phyloP scores from a whole-genome alignment of 2,329 filamentous ascomycete species.

The Trichophyton simii region DNA sequence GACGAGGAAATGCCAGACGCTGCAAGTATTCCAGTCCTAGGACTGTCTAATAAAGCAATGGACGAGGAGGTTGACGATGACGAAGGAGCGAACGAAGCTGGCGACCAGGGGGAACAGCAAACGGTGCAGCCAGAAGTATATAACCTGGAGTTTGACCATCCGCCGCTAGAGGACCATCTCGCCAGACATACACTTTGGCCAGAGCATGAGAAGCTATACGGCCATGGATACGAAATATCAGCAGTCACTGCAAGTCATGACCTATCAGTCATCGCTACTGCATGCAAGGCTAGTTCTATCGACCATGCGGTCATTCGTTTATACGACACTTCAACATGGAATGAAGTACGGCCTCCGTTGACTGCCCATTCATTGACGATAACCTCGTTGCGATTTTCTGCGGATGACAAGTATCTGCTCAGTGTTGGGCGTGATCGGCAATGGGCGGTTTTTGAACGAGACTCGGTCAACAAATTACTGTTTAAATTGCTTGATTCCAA shows the following conservation, averaged over 20 bases:
- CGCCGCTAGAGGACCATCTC: slow-evolving; percentile 80
- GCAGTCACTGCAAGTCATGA: slow-evolving; percentile 68
- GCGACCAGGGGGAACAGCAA: slow-evolving; percentile 16
- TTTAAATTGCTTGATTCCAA: slow-evolving; percentile 55
- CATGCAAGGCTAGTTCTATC: slow-evolving; percentile 80
- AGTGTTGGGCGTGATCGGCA: slow-evolving; percentile 86
- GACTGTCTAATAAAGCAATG: slow-evolving; percentile 89
- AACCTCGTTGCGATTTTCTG: slow-evolving; percentile 67
- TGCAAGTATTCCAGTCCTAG: slow-evolving; percentile 87
- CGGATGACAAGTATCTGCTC: slow-evolving; percentile 59
- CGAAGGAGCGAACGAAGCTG: slow-evolving; percentile 36
- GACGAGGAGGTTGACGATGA: slow-evolving; percentile 40
- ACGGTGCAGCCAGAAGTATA: slow-evolving; percentile 31
- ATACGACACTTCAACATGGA: slow-evolving; percentile 79
- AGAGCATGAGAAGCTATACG: slow-evolving; percentile 91
- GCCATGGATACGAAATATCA: slow-evolving; percentile 93
- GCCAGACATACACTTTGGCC: slow-evolving; percentile 89
- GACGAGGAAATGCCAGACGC: slow-evolving; percentile 57
- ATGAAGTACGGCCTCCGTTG: slow-evolving; percentile 71
- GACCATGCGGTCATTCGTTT: slow-evolving; percentile 91
- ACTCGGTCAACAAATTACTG: slow-evolving; percentile 22
- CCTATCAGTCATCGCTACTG: slow-evolving; percentile 67
- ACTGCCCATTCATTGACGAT: slow-evolving; percentile 79
- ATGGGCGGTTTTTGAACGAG: slow-evolving; percentile 67
- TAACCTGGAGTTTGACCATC: slow-evolving; percentile 54